A percentile compares a stretch with the other conserved stretches of the same genome.
Evolutionary conservation across 805 yeast genomes (phyloP).

Genomic region (Candida easanensis): DNA sequence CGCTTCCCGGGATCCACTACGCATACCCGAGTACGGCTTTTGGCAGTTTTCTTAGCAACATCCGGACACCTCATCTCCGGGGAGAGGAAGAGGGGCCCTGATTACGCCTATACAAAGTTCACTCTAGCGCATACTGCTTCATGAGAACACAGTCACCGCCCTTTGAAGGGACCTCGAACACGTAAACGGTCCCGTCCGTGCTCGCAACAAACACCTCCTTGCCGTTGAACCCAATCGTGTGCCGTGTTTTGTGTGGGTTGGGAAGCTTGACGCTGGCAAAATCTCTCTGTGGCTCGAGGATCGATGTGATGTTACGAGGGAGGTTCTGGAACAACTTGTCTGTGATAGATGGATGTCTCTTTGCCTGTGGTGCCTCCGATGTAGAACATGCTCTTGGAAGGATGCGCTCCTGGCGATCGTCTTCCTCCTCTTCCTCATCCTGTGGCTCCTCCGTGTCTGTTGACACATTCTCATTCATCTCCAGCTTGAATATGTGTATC

Average conservation of each 20-base stretch:
- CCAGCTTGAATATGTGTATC: slow-evolving; percentile 57
- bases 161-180: slow-evolving; percentile 54
- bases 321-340: slow-evolving; percentile 26
- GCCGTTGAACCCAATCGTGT: slow-evolving; percentile 20
- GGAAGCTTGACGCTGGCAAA: slow-evolving; percentile 55
- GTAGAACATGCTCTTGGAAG: slow-evolving; percentile 7
- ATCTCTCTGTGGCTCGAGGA: slow-evolving; percentile 63
- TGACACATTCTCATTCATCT: not conserved
- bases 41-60: too few species aligned
- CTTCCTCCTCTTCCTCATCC: slow-evolving; percentile 9
- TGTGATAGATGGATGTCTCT: slow-evolving; percentile 24
- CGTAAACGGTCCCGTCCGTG: slow-evolving; percentile 49
- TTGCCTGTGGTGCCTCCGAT: not conserved
- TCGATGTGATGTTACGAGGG: slow-evolving; percentile 39
- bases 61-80: too few species aligned
- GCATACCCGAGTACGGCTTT: too few species aligned
- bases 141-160: slow-evolving; percentile 67
- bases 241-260: not conserved
- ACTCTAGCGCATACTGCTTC: slow-evolving; percentile 42
- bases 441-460: not conserved
- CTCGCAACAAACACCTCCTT: slow-evolving; percentile 22
- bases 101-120: too few species aligned
- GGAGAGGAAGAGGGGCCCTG: too few species aligned
- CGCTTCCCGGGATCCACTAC: too few species aligned
- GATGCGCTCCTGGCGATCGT: slow-evolving; percentile 14